Percentiles rank a stretch among this genome's conserved stretches.
Evolutionary conservation across 2,329 filamentous ascomycete genomes (phyloP).

Genomic region (Proliferodiscus dingleyae): DNA sequence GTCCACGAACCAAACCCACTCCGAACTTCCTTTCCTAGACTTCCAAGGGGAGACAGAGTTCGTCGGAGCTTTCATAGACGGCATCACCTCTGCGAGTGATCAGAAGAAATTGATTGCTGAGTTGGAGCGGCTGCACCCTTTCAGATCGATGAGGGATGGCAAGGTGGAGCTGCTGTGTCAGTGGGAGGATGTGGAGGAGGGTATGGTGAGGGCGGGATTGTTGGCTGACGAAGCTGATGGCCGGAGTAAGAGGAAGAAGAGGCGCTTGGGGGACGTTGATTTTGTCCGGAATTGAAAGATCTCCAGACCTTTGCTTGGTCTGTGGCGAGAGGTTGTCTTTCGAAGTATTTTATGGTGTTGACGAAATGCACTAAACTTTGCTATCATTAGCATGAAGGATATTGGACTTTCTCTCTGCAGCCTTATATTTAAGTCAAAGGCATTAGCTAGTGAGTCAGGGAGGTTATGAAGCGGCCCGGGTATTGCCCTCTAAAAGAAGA

Average conservation of each 20-base stretch:
- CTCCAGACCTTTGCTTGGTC: too few species aligned
- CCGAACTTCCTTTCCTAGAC: constrained; percentile 1
- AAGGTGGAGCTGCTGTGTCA: constrained; percentile 17
- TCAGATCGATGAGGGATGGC: constrained; percentile 11
- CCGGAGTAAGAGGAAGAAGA: not conserved
- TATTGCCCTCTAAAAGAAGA: too few species aligned
- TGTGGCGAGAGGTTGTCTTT: too few species aligned
- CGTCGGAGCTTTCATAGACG: constrained; percentile 18
- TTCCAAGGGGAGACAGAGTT: constrained; percentile 14
- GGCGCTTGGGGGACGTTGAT: not conserved
- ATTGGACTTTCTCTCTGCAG: too few species aligned
- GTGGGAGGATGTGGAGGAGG: constrained; percentile 20
- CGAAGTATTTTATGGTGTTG: too few species aligned
- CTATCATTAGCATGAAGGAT: too few species aligned
- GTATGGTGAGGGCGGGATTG: constrained; percentile 10
- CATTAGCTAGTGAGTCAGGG: too few species aligned
- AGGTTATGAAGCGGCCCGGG: too few species aligned
- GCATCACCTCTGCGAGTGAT: constrained; percentile 10
- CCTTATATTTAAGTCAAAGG: too few species aligned
- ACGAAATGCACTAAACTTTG: too few species aligned
- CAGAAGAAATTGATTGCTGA: constrained; percentile 12
- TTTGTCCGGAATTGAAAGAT: too few species aligned
- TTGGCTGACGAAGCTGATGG: not conserved
- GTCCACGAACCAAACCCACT: constrained; percentile 6
- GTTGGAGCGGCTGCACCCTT: constrained; percentile 12